Conservation (phyloP, 2,329 filamentous ascomycete species). For the Stachybotrys chlorohalonatus region DNA sequence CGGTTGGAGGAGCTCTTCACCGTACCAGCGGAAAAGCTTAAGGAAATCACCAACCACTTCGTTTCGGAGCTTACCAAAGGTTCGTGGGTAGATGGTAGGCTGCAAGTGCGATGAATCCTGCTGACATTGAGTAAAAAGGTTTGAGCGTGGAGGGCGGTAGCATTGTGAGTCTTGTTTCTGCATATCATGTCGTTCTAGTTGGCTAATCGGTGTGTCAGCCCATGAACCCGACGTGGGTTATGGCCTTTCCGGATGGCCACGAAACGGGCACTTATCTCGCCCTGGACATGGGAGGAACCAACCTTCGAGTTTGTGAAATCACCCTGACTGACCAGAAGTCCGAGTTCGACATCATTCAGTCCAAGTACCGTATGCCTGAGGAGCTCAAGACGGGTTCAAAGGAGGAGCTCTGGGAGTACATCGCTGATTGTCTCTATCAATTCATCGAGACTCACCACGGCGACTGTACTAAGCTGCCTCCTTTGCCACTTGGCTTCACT, state of each 20-base stretch:
- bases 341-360: slow-evolving; percentile 90
- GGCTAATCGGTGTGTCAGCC: slow-evolving; percentile 43
- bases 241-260: slow-evolving; percentile 76
- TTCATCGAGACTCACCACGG: slow-evolving; percentile 83
- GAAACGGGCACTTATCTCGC: slow-evolving; percentile 85
- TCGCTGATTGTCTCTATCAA: slow-evolving; percentile 83
- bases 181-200: not conserved
- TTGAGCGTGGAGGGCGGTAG: slow-evolving; percentile 80
- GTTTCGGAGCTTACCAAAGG: slow-evolving; percentile 80
- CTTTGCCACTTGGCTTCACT: slow-evolving; percentile 80
- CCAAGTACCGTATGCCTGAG: slow-evolving; percentile 90
- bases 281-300: slow-evolving; percentile 93
- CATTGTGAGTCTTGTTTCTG: slow-evolving; percentile 58
- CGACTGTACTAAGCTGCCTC: slow-evolving; percentile 49
- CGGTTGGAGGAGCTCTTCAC: slow-evolving; percentile 77
- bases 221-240: slow-evolving; percentile 97
- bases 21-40: slow-evolving; percentile 69
- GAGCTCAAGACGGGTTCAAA: slow-evolving; percentile 79
- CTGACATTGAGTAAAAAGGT: slow-evolving; percentile 36
- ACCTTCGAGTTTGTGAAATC: slow-evolving; percentile 90
- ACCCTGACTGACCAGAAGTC: slow-evolving; percentile 79
- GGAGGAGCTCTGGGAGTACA: slow-evolving; percentile 90
- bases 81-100: slow-evolving; percentile 17
- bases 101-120: not conserved
- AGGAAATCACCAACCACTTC: slow-evolving; percentile 86